Base-by-base conservation (phyloP, 306 rosid species). In the Trifolium fragiferum region DNA sequence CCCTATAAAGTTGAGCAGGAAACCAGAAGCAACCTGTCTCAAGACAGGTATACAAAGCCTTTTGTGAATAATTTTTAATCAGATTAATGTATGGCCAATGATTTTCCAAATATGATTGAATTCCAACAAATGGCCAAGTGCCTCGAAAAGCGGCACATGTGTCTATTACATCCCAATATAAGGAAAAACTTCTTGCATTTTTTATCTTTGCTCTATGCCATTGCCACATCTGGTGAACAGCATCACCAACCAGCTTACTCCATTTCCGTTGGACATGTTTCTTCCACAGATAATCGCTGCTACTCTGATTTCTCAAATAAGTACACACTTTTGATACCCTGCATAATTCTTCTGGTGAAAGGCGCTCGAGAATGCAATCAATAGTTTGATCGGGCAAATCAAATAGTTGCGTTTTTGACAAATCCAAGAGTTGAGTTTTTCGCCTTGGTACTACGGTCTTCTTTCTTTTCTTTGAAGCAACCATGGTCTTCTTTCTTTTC, bases 191-290 rank as follows among this genome's bases (percentile, higher is more conserved):
- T 65, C 19, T 13, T 65, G 16, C 33, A 37, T 63, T 37, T 27
- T 12, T 72, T 40, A 51, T 25, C 21, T 71, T 51, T 53, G 68
- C 15, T 20, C 15, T 32, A 51, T 72, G 78, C 63, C 54, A 65
- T 46, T 73, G 54, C 78, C 82, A 79, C 74, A 72, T 55, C 11
- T 67, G 60, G 19, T 50, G 13, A 79, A 88, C 90, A 60, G 71
- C 76, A 55, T 69, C 70, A 23, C 92, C 86, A 66, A 79, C 8
- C 0, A 79, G 2, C 11, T 9, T 43, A 43, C 82, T 49, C 82
- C 82, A 79, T 57, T 72, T 79, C 2, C 19, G 32, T 7, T 79
- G 8, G 8, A 79, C 16, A 6, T 18, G 46, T 13, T 79, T 79
- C 21, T 73, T 69, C 83, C 83, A 79, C 33, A 79, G 46, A 30